Evolutionary conservation across 2,329 filamentous ascomycete species (phyloP).

Genomic region (Aphanocladium album): DNA sequence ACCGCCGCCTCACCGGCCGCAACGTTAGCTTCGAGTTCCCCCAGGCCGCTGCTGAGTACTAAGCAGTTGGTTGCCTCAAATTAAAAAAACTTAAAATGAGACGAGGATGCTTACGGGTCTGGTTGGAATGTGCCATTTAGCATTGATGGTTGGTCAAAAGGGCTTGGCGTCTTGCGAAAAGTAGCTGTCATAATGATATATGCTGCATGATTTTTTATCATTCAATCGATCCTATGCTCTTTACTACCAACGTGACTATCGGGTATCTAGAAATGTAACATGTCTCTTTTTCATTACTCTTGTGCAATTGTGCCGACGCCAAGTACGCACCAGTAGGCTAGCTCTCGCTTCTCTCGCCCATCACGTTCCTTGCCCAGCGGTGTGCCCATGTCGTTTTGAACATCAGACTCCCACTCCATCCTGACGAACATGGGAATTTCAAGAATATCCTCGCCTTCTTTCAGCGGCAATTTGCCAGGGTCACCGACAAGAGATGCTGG

Average conservation of each 20-base stretch:
- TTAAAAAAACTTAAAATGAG: slow-evolving; percentile 11
- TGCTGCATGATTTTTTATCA: slow-evolving; percentile 13
- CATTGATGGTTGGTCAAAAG: slow-evolving; percentile 36
- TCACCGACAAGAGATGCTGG: slow-evolving; percentile 50
- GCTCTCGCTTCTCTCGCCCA: slow-evolving; percentile 71
- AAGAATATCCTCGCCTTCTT: slow-evolving; percentile 59
- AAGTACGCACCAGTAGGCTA: slow-evolving; percentile 94
- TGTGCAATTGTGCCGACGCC: slow-evolving; percentile 75
- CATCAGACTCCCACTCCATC: slow-evolving; percentile 80
- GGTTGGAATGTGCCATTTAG: slow-evolving; percentile 22
- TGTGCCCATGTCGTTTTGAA: slow-evolving; percentile 58
- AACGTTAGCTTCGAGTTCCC: slow-evolving; percentile 98
- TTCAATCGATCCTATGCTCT: not conserved
- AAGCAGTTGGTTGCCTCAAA: slow-evolving; percentile 37
- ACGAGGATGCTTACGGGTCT: slow-evolving; percentile 24
- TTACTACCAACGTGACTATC: slow-evolving; percentile 14
- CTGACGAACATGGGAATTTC: slow-evolving; percentile 95
- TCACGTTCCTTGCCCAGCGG: slow-evolving; percentile 50
- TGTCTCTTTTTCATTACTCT: slow-evolving; percentile 24
- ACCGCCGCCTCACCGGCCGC: slow-evolving; percentile 95
- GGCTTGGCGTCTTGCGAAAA: slow-evolving; percentile 46
- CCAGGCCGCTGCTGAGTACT: slow-evolving; percentile 76
- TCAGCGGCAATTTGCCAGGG: slow-evolving; percentile 42
- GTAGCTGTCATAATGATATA: slow-evolving; percentile 44
- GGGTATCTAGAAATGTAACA: slow-evolving; percentile 36